These are phyloP conservation scores for Gossypium arboreum DNA, from an alignment of 345 rosid genomes.

Conservation along the genomic window DNA sequence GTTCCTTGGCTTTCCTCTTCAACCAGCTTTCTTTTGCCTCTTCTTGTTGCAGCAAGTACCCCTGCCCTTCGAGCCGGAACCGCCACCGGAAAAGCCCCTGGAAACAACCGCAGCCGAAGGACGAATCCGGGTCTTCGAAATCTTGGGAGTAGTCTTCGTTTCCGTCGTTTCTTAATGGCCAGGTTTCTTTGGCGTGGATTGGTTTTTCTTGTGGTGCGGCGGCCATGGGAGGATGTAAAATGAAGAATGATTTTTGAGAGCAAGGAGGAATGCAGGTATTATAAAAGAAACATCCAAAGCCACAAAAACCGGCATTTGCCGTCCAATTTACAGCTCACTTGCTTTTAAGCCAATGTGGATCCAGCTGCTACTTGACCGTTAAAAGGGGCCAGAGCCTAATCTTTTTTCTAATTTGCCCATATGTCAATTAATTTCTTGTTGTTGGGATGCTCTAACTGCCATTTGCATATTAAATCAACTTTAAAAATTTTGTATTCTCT, in stretches of 20 bases:
- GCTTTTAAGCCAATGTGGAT: neutral
- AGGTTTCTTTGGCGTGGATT: neutral
- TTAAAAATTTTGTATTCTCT: no score
- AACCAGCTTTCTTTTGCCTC: conserved; percentile 31
- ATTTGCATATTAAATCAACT: neutral
- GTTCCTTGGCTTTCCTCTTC: conserved; percentile 30
- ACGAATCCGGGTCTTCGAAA: conserved; percentile 22
- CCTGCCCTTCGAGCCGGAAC: conserved; percentile 10
- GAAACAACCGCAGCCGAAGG: conserved; percentile 41
- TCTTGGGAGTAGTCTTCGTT: conserved; percentile 19
- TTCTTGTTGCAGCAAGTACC: conserved; percentile 14
- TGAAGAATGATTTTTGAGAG: neutral
- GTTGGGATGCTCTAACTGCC: neutral
- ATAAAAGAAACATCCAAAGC: neutral
- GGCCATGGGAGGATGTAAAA: neutral
- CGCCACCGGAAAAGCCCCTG: conserved; percentile 21
- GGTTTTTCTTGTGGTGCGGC: neutral
- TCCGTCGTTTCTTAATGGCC: conserved; percentile 3
- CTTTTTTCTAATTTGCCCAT: neutral
- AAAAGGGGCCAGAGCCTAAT: neutral
- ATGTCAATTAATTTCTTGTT: neutral
- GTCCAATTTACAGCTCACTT: neutral
- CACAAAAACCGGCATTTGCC: neutral
- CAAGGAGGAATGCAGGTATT: neutral
- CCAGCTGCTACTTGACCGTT: conserved; percentile 1